Evolutionary conservation across 1,284 basidiomycete genomes (phyloP), one percentile per base, ranked within the genome.

Genomic region (Lignosus rhinocerotis): DNA sequence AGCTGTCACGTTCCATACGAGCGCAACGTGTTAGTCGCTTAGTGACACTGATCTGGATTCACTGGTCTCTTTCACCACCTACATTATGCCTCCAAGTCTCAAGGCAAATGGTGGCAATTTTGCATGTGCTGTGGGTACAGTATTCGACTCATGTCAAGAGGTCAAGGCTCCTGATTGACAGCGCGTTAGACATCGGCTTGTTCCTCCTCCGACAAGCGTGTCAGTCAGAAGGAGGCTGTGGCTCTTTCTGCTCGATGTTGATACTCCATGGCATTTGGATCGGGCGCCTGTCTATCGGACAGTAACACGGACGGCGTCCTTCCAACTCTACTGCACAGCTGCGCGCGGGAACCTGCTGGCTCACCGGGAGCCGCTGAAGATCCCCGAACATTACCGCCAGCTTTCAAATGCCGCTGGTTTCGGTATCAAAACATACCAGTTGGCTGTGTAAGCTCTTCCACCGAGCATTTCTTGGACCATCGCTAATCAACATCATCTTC

Each of bases 361-460:
- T 32, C 9, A 30, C 50, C 50, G 50, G 50, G 31, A 34, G 32
- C 46, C 46, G 46, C 46, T 48, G 32, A 48, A 48, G 46, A 48
- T 48, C 46, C 11, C 25, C 31, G 32, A 2, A 17, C 10, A n/a
- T 16, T 21, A 45, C 19, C 21, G 25, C 25, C 25, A 25, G 25
- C 25, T 25, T 25, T 25, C 25, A 25, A 25, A 25, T 25, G 25
- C 25, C 4, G 25, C 25, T 25, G 25, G 25, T 25, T 4, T 25
- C 25, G 25, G 25, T 25, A 25, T 25, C 25, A 25, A 2, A 25
- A 25, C 25, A 25, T 25, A 2, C 25, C 25, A 4, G 25, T 25
- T 25, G 25, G 25, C 25, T 25, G 25, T 25, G 25, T 25, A 25
- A 2, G 25, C 25, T 25, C 25, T 25, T n/a, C n/a, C n/a, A n/a